These are phyloP conservation scores for Aspergillus ellipticus DNA, from an alignment of 495 filamentous ascomycete species.

Conservation along the genomic window DNA sequence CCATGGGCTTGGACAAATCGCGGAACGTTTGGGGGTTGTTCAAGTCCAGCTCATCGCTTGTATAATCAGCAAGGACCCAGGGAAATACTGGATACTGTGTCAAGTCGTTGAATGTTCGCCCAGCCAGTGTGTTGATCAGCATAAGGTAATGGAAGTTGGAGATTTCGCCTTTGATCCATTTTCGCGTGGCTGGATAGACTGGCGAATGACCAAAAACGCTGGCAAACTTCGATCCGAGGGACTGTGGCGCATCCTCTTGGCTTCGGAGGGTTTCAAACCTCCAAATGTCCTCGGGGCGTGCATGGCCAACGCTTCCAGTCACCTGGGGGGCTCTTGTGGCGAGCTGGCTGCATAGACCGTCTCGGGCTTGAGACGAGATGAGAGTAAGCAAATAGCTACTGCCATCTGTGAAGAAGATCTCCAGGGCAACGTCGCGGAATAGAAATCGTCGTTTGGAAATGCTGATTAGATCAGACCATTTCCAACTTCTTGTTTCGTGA, in stretches of 20 bases:
- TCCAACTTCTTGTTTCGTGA: conserved; percentile 85
- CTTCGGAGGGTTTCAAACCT: conserved; percentile 79
- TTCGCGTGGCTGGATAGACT: conserved; percentile 77
- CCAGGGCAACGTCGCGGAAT: conserved; percentile 91
- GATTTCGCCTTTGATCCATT: conserved; percentile 90
- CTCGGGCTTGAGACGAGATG: conserved; percentile 64
- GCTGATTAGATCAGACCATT: conserved; percentile 89
- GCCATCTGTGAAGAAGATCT: conserved; percentile 95
- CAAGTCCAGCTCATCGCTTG: conserved; percentile 89
- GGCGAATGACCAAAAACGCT: conserved; percentile 78
- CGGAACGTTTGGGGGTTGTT: conserved; percentile 79
- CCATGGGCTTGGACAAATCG: conserved; percentile 94
- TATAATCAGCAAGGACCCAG: conserved; percentile 95
- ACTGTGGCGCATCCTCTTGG: conserved; percentile 75
- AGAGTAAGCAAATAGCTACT: conserved; percentile 90
- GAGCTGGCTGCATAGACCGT: conserved; percentile 74
- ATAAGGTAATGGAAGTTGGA: conserved; percentile 99
- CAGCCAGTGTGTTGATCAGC: conserved; percentile 96
- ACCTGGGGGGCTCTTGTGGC: conserved; percentile 75
- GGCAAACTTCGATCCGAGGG: conserved; percentile 87
- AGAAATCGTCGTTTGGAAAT: conserved; percentile 95
- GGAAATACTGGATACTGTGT: conserved; percentile 98
- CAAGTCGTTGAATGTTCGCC: conserved; percentile 94
- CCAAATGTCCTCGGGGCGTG: conserved; percentile 71
- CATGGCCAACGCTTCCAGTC: conserved; percentile 46